Evolutionary conservation across 2,329 filamentous ascomycete species (phyloP), one percentile per base, ranked within the genome.

Genomic region (Aspergillus pseudoviridinutans): DNA sequence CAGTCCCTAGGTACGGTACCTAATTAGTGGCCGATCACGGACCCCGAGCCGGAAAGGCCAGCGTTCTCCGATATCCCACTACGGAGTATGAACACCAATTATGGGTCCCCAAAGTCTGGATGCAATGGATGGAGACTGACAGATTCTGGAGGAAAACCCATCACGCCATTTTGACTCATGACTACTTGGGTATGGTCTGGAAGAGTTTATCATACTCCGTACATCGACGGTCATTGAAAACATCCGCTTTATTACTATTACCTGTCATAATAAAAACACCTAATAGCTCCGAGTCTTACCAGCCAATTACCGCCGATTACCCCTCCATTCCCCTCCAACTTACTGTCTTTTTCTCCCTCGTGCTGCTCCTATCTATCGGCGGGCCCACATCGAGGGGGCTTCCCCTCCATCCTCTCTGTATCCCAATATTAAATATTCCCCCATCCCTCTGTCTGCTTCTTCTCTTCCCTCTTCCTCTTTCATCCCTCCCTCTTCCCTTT

Each of bases 401-500:
- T 25, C 22, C 44, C 44, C 44, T 24, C 24, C 22, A 12, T 24
- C 42, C 42, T n/a, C 14, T 29, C 28, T 12, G 28, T 29, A 46
- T 25, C 22, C 22, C 12, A 22, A 47, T 27, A 47, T 47, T 47
- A 47, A 22, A 47, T 47, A 24, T 14, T 27, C 44, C 42, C 32
- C 53, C 52, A 29, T 50, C 51, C 49, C 51, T 53, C 51, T 38
- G 27, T 41, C 44, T 25, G 54, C 44, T 49, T 35, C 49, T 50
- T 53, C 56, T 57, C 47, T 54, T 56, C 53, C 51, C 50, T 49
- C 53, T 52, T 52, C 44, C 53, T 60, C 55, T 55, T 50, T 58
- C 47, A 53, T 63, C 60, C 61, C 61, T 61, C 57, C 57, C 61
- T 53, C 59, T 55, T 56, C 57, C 59, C 41, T 53, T 58, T 58